These are phyloP conservation scores for Gloeophyllum trabeum DNA, from an alignment of 768 basidiomycete species.

Conservation along the genomic window DNA sequence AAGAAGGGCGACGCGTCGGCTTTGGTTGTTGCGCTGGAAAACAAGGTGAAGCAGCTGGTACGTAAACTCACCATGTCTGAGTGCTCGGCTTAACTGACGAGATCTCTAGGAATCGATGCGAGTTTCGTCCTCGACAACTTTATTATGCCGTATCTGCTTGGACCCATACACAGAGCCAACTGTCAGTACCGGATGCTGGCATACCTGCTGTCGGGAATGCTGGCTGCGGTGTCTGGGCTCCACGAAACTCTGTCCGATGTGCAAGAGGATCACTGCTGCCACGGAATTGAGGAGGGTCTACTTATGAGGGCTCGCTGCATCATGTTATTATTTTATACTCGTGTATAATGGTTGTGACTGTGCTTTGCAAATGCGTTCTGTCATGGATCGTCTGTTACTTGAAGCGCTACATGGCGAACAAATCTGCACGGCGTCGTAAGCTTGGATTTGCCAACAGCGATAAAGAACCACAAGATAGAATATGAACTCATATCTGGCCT, in stretches of 20 bases:
- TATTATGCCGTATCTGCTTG: slow-evolving; percentile 68
- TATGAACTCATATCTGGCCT: slow-evolving; percentile 85
- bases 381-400: not conserved
- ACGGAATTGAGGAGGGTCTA: slow-evolving; percentile 70
- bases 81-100: slow-evolving; percentile 3
- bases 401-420: too few relatives aligned
- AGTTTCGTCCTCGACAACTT: slow-evolving; percentile 28
- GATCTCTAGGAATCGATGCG: slow-evolving; percentile 29
- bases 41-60: slow-evolving; percentile 48
- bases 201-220: slow-evolving; percentile 73
- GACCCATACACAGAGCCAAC: slow-evolving; percentile 73
- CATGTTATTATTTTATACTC: not conserved
- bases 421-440: not conserved
- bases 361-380: not conserved
- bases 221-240: slow-evolving; percentile 80
- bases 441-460: not conserved
- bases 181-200: slow-evolving; percentile 80
- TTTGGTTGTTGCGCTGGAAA: slow-evolving; percentile 45
- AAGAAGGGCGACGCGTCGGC: slow-evolving; percentile 34
- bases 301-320: slow-evolving; percentile 26
- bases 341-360: not conserved
- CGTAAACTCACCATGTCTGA: slow-evolving; percentile 11
- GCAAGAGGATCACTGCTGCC: slow-evolving; percentile 75
- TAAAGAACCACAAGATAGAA: slow-evolving; percentile 6
- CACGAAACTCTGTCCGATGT: slow-evolving; percentile 78